These are phyloP conservation scores for Scedosporium minutisporum DNA, from an alignment of 2,329 filamentous ascomycete genomes.

Conservation along the genomic window DNA sequence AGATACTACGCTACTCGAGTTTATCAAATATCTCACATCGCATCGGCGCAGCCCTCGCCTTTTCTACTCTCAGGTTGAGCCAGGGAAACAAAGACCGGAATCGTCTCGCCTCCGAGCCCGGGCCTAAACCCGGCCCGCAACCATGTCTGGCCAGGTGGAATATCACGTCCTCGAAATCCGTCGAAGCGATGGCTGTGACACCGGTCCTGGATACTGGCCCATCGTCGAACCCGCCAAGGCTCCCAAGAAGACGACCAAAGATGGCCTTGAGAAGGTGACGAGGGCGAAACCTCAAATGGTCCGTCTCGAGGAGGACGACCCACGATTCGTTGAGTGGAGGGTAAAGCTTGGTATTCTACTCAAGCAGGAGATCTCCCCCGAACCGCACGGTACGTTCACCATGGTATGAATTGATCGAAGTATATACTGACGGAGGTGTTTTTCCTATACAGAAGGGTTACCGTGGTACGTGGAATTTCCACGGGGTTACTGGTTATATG, in stretches of 20 bases:
- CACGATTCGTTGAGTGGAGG: slow-evolving; percentile 33
- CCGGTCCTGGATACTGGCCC: slow-evolving; percentile 35
- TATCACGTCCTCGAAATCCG: slow-evolving; percentile 17
- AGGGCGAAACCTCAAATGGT: slow-evolving; percentile 33
- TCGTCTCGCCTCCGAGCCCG: too few relatives aligned
- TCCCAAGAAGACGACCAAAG: slow-evolving; percentile 27
- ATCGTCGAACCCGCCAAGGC: slow-evolving; percentile 17
- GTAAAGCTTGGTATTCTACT: slow-evolving; percentile 35
- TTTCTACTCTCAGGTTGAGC: background rate
- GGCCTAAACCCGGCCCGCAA: background rate
- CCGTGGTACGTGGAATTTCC: slow-evolving; percentile 36
- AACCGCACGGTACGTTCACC: slow-evolving; percentile 25
- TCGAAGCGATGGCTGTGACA: slow-evolving; percentile 36
- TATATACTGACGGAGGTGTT: slow-evolving; percentile 8
- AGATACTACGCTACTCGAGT: too few relatives aligned
- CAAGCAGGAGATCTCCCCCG: slow-evolving; percentile 33
- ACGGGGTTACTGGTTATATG: slow-evolving; percentile 35
- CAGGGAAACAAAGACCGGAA: background rate
- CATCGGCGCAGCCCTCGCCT: background rate
- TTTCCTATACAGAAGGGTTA: slow-evolving; percentile 24
- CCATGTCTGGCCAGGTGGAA: background rate
- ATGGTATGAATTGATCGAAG: background rate
- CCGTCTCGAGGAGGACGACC: slow-evolving; percentile 31
- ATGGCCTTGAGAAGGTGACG: slow-evolving; percentile 24
- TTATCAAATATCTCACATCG: too few relatives aligned